Conservation (phyloP, 805 yeast species). For the Kodamaea nitidulidarum region DNA sequence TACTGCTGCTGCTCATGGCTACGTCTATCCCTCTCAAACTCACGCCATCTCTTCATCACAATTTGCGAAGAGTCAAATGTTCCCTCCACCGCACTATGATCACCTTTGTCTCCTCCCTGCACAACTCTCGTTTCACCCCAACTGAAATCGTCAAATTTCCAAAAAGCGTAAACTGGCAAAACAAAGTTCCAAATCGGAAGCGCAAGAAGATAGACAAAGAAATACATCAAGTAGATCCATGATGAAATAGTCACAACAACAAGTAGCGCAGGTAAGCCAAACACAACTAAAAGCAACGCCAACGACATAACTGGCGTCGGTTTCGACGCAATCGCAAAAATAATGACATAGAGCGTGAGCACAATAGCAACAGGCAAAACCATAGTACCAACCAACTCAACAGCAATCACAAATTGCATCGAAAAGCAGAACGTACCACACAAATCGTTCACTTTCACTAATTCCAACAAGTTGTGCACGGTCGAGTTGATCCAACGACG, state of each 20-base stretch:
- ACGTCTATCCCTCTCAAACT: conserved; percentile 72
- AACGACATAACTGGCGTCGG: conserved; percentile 81
- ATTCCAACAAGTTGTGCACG: conserved; percentile 85
- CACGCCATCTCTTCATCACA: conserved; percentile 91
- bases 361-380: conserved; percentile 85
- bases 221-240: conserved; percentile 69
- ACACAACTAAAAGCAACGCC: conserved; percentile 67
- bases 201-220: conserved; percentile 70
- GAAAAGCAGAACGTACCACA: conserved; percentile 95
- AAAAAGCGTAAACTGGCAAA: conserved; percentile 79
- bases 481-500: conserved; percentile 98
- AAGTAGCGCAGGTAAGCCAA: conserved; percentile 81
- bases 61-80: conserved; percentile 89
- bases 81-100: conserved; percentile 69
- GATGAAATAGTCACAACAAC: conserved; percentile 79
- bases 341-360: conserved; percentile 75
- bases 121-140: conserved; percentile 96
- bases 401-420: conserved; percentile 85
- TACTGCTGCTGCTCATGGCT: conserved; percentile 19
- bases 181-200: conserved; percentile 94
- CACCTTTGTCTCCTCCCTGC: conserved; percentile 60
- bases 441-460: conserved; percentile 75
- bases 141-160: conserved; percentile 94
- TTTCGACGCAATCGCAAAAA: conserved; percentile 60
- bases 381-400: conserved; percentile 82